A percentile compares a stretch with the other conserved stretches of the same genome.
Conservation (phyloP, 177 flowering plant species). For the Vitis hybrid region DNA sequence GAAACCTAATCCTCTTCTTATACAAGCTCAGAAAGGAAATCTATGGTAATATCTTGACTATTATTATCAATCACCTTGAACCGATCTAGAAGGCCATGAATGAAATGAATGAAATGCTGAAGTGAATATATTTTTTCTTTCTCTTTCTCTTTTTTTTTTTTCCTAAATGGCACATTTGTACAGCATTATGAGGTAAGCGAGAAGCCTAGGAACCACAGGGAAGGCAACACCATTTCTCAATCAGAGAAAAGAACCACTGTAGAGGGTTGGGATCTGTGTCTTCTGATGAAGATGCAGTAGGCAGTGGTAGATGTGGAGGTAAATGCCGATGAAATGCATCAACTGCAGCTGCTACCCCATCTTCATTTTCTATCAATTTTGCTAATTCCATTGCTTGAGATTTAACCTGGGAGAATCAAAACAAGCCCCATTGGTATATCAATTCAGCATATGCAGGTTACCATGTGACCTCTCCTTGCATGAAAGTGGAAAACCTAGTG, state of each 20-base stretch:
- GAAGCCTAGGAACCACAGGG: slow-evolving; percentile 43
- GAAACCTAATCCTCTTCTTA: background rate
- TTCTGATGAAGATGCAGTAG: slow-evolving; percentile 29
- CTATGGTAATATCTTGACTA: background rate
- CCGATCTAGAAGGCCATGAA: background rate
- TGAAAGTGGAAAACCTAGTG: background rate
- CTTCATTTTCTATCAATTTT: slow-evolving; percentile 72
- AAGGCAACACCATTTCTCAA: slow-evolving; percentile 63
- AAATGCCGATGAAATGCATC: slow-evolving; percentile 87
- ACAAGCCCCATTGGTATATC: background rate
- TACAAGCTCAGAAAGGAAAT: background rate
- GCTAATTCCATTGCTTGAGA: slow-evolving; percentile 68
- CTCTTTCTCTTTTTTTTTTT: too few relatives aligned
- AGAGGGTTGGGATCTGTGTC: slow-evolving; percentile 50
- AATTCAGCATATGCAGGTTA: background rate
- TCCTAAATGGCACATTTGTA: background rate
- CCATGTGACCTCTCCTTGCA: background rate
- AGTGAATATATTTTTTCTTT: background rate
- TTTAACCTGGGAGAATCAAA: slow-evolving; percentile 59
- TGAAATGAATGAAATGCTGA: slow-evolving; percentile 21
- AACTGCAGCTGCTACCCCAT: slow-evolving; percentile 89
- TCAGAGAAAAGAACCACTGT: slow-evolving; percentile 57
- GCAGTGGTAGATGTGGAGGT: slow-evolving; percentile 69
- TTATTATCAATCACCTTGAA: background rate
- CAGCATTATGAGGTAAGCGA: background rate